Evolutionary conservation across 306 rosid species (phyloP).

Genomic region (Vigna angularis): DNA sequence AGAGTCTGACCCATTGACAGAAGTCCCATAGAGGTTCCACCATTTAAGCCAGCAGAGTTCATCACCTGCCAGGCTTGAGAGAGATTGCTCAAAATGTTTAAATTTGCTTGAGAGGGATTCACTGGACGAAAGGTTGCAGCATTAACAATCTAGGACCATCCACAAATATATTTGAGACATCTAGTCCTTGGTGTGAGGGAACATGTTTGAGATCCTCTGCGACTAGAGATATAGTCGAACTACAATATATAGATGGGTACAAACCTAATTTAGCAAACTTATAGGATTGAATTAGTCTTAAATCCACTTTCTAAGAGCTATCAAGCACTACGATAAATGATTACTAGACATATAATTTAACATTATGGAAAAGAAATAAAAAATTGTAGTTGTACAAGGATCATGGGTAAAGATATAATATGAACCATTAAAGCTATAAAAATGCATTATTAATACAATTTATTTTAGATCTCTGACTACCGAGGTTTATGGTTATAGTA

Average conservation of each 20-base stretch:
- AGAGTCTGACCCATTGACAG: constrained; percentile 77
- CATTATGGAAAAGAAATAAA: background rate
- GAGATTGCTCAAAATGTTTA: constrained; percentile 83
- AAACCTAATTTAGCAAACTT: too few relatives aligned
- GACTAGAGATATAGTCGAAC: too few relatives aligned
- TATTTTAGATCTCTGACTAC: constrained; percentile 30
- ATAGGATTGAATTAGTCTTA: too few relatives aligned
- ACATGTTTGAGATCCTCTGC: too few relatives aligned
- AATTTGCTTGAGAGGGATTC: constrained; percentile 70
- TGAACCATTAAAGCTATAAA: background rate
- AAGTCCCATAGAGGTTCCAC: constrained; percentile 81
- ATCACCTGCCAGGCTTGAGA: constrained; percentile 85
- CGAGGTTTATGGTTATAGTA: constrained; percentile 44
- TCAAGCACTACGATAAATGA: background rate
- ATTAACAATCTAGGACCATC: constrained; percentile 54
- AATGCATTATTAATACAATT: constrained; percentile 3
- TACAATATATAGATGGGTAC: too few relatives aligned
- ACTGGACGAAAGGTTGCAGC: constrained; percentile 76
- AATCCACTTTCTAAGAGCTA: background rate
- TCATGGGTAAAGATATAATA: constrained; percentile 14
- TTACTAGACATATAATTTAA: background rate
- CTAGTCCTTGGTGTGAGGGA: too few relatives aligned
- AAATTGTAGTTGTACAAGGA: background rate
- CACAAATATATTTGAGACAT: too few relatives aligned
- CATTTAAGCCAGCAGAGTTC: constrained; percentile 75